Evolutionary conservation across 2,329 filamentous ascomycete genomes (phyloP).

Genomic region (Mycogone perniciosa): DNA sequence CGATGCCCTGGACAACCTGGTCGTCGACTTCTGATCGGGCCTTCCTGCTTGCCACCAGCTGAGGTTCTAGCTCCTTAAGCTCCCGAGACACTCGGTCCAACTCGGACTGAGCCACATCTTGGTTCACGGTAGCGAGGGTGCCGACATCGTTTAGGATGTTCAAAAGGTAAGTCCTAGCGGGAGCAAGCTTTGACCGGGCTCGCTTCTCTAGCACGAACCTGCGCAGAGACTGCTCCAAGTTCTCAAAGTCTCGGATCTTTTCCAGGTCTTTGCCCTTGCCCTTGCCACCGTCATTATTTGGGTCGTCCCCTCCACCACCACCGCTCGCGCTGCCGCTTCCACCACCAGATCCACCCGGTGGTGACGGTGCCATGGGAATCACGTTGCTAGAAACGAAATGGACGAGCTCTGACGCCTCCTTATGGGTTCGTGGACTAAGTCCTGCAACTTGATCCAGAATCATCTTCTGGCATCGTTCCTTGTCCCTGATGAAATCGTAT

Average conservation of each 20-base stretch:
- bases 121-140: conserved; percentile 77
- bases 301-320: conserved; percentile 50
- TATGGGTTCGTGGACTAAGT: conserved; percentile 87
- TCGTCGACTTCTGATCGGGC: conserved; percentile 75
- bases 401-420: conserved; percentile 86
- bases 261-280: conserved; percentile 84
- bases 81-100: conserved; percentile 76
- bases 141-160: conserved; percentile 88
- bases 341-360: conserved; percentile 49
- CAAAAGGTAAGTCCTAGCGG: conserved; percentile 88
- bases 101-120: conserved; percentile 78
- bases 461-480: conserved; percentile 83
- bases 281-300: conserved; percentile 48
- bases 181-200: conserved; percentile 88
- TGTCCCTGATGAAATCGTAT: conserved; percentile 89
- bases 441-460: conserved; percentile 83
- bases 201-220: conserved; percentile 95
- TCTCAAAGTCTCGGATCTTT: conserved; percentile 83
- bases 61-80: conserved; percentile 74
- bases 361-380: conserved; percentile 64
- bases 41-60: conserved; percentile 76
- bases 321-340: conserved; percentile 45
- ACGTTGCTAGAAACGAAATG: conserved; percentile 98
- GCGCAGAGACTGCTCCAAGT: conserved; percentile 79
- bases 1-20: conserved; percentile 73